These are phyloP conservation scores for Plasmopara muralis DNA, from an alignment of 352 stramenopile species.

Conservation along the genomic window DNA sequence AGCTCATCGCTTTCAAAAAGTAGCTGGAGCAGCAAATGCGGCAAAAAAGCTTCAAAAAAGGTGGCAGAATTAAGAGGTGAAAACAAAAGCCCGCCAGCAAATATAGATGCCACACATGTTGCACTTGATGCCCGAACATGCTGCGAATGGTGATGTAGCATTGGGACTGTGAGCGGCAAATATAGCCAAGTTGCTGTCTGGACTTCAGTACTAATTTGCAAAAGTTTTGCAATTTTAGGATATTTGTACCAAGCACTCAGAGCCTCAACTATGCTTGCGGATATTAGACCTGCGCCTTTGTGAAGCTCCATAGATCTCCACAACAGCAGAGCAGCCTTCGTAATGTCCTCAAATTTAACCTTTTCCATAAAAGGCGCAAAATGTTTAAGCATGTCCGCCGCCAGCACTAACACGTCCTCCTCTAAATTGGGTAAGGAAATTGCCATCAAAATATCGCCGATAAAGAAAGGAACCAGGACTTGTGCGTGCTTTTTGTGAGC, in stretches of 20 bases:
- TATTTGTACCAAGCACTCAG: constrained; percentile 43
- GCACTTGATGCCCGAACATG: constrained; percentile 38
- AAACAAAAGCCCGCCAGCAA: constrained; percentile 15
- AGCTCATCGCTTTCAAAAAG: constrained; percentile 35
- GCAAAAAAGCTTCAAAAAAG: constrained; percentile 11
- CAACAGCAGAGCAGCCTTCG: constrained; percentile 25
- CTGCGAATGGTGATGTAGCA: constrained; percentile 54
- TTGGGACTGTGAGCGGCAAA: constrained; percentile 31
- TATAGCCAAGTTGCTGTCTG: constrained; percentile 23
- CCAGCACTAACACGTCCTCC: constrained; percentile 52
- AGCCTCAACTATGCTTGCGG: constrained; percentile 24
- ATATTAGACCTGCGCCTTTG: constrained; percentile 24
- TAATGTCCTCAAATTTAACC: constrained; percentile 17
- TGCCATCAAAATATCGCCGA: constrained; percentile 41
- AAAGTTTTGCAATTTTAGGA: constrained; percentile 10
- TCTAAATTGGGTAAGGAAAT: constrained; percentile 29
- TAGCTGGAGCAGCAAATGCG: constrained; percentile 57
- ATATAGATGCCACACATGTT: constrained; percentile 42
- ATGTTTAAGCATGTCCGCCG: constrained; percentile 47
- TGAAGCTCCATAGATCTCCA: constrained; percentile 34
- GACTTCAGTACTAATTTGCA: constrained; percentile 23
- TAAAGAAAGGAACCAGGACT: constrained; percentile 40
- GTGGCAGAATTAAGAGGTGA: constrained; percentile 4
- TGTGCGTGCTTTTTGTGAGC: constrained; percentile 44
- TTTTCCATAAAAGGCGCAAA: constrained; percentile 28